Percentiles rank a stretch among this genome's conserved stretches.
These are phyloP conservation scores for Nemophila menziesii DNA, from an alignment of 257 asterid genomes.

Conservation along the genomic window DNA sequence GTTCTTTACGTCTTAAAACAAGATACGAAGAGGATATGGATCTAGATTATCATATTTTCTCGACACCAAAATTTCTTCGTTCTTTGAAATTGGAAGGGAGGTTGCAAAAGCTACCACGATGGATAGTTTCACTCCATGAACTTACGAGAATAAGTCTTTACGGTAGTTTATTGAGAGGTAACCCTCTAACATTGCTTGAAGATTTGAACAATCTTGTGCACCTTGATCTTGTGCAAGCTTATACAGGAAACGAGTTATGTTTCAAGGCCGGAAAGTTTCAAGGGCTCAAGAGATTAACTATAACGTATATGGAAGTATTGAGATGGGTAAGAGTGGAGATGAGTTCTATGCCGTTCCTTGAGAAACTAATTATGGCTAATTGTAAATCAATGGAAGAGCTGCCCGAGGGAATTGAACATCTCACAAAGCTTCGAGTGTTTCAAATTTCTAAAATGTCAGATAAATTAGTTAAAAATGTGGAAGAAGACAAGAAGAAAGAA, in stretches of 20 bases:
- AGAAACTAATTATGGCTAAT: not conserved
- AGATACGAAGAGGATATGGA: constrained; percentile 4
- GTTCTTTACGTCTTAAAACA: not conserved
- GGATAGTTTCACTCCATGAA: constrained; percentile 12
- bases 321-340: not conserved
- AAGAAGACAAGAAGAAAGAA: not conserved
- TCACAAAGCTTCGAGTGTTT: constrained; percentile 1
- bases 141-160: not conserved
- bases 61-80: constrained; percentile 1
- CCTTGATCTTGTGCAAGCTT: not conserved
- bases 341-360: constrained; percentile 8
- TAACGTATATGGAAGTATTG: not conserved
- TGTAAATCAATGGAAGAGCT: constrained; percentile 10
- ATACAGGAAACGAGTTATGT: constrained; percentile 9
- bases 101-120: constrained; percentile 8
- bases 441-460: not conserved
- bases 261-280: constrained; percentile 1
- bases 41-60: not conserved
- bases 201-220: constrained; percentile 7
- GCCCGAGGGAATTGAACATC: constrained; percentile 7
- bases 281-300: not conserved
- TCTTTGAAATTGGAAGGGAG: not conserved
- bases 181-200: constrained; percentile 7
- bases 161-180: constrained; percentile 2
- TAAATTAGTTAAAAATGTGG: not conserved